Percentiles rank a stretch among this genome's conserved stretches.
phyloP scores from a whole-genome alignment of 1,284 basidiomycete species.

The Schizopora paradoxa region DNA sequence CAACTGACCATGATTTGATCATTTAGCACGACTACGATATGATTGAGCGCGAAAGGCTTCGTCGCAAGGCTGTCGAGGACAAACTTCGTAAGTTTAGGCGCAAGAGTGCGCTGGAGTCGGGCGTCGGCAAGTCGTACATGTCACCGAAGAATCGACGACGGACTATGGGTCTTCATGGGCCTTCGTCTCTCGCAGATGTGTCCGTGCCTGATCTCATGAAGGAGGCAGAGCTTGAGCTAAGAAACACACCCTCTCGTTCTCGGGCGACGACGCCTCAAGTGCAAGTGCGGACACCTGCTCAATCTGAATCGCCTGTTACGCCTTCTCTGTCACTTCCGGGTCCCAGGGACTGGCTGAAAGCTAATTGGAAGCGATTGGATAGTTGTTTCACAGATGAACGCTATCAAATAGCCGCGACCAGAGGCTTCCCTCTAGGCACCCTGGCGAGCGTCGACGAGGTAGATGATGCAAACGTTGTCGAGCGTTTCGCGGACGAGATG shows the following conservation, averaged over 20 bases:
- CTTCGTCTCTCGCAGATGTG: conserved; percentile 46
- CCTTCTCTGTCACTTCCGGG: too few species aligned
- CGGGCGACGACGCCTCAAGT: conserved; percentile 14
- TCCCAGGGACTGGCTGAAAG: conserved; percentile 53
- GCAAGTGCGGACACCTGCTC: conserved; percentile 4
- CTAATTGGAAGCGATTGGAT: conserved; percentile 70
- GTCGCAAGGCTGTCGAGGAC: conserved; percentile 19
- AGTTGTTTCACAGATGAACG: conserved; percentile 71
- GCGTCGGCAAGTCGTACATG: conserved; percentile 31
- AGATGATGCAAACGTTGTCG: conserved; percentile 46
- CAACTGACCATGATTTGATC: conserved; percentile 9
- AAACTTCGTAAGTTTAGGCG: conserved; percentile 27
- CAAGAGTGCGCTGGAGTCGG: conserved; percentile 30
- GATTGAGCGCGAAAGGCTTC: conserved; percentile 41
- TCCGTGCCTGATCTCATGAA: conserved; percentile 51
- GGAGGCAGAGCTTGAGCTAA: conserved; percentile 53
- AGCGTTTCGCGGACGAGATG: conserved; percentile 43
- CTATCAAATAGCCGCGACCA: conserved; percentile 36
- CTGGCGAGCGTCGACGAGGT: conserved; percentile 48
- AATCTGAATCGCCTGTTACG: conserved; percentile 10
- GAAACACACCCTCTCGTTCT: conserved; percentile 20
- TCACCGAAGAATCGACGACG: conserved; percentile 27
- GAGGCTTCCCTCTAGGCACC: conserved; percentile 27
- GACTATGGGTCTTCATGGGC: conserved; percentile 42
- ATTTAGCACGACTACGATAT: conserved; percentile 81